Percentiles rank a stretch among this genome's conserved stretches.
Conservation (phyloP, 768 basidiomycete species). For the Amanita polypyramis region DNA sequence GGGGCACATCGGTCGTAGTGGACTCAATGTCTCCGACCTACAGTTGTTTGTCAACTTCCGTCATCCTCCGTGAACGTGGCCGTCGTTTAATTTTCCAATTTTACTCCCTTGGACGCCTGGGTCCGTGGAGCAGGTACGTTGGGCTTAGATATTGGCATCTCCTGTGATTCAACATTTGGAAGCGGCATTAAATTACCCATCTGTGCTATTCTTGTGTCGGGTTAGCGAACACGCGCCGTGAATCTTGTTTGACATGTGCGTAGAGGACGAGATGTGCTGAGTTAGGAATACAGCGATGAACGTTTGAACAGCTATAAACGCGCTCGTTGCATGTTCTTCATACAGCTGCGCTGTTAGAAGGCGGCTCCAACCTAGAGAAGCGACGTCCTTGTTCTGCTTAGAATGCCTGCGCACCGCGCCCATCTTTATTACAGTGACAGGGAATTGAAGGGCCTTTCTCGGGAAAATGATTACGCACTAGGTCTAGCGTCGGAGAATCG, state of each 20-base stretch:
- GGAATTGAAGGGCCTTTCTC: background rate
- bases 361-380: background rate
- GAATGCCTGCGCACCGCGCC: background rate
- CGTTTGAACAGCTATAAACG: background rate
- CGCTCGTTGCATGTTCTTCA: conserved; percentile 4
- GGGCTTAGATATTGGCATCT: conserved; percentile 3
- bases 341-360: background rate
- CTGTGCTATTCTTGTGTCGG: conserved; percentile 1
- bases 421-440: background rate
- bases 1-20: background rate
- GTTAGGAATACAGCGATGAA: background rate
- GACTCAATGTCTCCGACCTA: conserved; percentile 6
- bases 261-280: background rate
- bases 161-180: conserved; percentile 1
- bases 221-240: conserved; percentile 4
- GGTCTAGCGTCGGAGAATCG: background rate
- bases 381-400: background rate
- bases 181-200: background rate
- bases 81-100: background rate
- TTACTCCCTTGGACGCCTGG: background rate
- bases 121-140: conserved; percentile 3
- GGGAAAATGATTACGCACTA: background rate
- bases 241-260: conserved; percentile 8
- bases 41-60: conserved; percentile 4
- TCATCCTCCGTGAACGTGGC: conserved; percentile 1